phyloP scores from a whole-genome alignment of 1,284 basidiomycete genomes.

The Fomitopsis palustris region DNA sequence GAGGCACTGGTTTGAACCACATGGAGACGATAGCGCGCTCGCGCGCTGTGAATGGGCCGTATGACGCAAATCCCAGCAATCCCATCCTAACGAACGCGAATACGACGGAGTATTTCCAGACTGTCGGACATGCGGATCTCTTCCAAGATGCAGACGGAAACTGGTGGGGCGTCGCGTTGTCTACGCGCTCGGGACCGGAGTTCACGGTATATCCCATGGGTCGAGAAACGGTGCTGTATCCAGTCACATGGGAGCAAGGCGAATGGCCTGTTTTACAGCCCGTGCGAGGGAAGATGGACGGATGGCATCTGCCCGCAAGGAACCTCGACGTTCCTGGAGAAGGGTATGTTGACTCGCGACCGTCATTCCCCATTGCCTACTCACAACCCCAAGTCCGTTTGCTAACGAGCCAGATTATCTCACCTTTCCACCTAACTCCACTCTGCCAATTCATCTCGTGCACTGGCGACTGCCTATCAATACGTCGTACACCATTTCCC shows the following conservation, averaged over 20 bases:
- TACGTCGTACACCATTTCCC: not conserved
- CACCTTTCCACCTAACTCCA: not conserved
- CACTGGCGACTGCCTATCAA: slow-evolving; percentile 1
- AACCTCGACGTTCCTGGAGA: not conserved
- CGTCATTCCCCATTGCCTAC: too few species aligned
- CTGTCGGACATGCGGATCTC: not conserved
- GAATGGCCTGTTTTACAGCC: slow-evolving; percentile 1
- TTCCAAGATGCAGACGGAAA: not conserved
- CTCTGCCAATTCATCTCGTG: not conserved
- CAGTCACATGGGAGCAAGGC: not conserved
- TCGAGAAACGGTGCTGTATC: not conserved
- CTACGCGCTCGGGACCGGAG: not conserved
- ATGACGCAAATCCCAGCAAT: not conserved
- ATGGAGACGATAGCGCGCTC: not conserved
- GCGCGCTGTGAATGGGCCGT: not conserved
- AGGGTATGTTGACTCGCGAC: not conserved
- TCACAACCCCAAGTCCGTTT: not conserved
- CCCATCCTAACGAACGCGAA: slow-evolving; percentile 1
- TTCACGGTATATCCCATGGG: not conserved
- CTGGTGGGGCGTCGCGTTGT: slow-evolving; percentile 3
- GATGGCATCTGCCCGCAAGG: not conserved
- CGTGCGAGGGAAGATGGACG: not conserved
- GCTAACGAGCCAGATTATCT: not conserved
- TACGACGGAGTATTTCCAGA: slow-evolving; percentile 1
- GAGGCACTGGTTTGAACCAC: not conserved